Evolutionary conservation across 345 rosid species (phyloP).

Genomic region (Boechera retrofracta): DNA sequence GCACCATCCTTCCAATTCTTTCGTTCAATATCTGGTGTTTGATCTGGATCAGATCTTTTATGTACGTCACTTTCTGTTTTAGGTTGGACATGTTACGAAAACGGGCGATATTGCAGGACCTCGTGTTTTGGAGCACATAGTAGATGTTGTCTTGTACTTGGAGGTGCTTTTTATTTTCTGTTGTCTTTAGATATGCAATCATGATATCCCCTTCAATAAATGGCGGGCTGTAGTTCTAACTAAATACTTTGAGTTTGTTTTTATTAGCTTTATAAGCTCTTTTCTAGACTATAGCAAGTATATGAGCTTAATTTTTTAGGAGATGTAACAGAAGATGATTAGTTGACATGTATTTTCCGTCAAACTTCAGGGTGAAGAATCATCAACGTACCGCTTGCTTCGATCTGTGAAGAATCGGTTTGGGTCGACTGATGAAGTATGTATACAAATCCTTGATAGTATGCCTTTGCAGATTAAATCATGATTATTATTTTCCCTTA

Average conservation of each 20-base stretch:
- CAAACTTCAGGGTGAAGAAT: constrained; percentile 79
- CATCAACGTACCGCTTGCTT: constrained; percentile 83
- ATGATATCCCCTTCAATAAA: constrained; percentile 9
- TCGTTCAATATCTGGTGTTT: neutral
- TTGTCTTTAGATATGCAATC: constrained; percentile 19
- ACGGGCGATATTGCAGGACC: constrained; percentile 98
- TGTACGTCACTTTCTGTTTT: constrained; percentile 37
- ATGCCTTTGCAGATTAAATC: constrained; percentile 15
- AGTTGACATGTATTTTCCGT: constrained; percentile 13
- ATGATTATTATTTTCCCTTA: constrained; percentile 8
- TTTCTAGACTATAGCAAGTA: neutral
- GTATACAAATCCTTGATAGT: constrained; percentile 23
- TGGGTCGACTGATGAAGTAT: constrained; percentile 93
- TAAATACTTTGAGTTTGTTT: constrained; percentile 21
- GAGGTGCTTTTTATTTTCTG: constrained; percentile 61
- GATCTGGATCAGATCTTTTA: constrained; percentile 20
- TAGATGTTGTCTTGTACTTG: constrained; percentile 91
- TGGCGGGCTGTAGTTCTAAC: neutral
- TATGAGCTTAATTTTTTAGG: constrained; percentile 18
- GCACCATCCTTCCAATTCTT: constrained; percentile 17
- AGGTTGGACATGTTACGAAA: constrained; percentile 95
- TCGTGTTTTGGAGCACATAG: constrained; percentile 96
- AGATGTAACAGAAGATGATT: constrained; percentile 1
- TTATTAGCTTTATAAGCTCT: constrained; percentile 16
- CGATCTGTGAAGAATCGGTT: constrained; percentile 94